Conservation (phyloP, 495 filamentous ascomycete species). For the Lasiosphaeris hirsuta region DNA sequence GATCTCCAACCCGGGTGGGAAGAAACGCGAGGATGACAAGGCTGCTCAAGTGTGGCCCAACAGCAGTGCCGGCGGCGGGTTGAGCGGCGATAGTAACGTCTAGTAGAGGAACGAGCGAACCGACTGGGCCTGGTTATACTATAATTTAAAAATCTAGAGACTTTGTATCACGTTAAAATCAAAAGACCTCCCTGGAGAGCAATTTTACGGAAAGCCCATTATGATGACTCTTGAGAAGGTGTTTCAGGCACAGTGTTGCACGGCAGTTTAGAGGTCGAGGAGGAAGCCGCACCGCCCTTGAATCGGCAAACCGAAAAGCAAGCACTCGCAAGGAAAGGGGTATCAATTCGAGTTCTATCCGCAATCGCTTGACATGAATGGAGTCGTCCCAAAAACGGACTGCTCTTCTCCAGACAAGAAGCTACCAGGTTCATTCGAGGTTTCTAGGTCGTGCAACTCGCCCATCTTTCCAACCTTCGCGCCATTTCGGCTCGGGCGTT, state of each 20-base stretch:
- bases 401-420: background rate
- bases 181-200: too few species aligned
- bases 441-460: background rate
- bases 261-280: too few species aligned
- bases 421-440: background rate
- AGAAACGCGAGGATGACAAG: background rate
- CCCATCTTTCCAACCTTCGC: background rate
- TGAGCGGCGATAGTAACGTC: too few species aligned
- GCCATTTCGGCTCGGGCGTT: background rate
- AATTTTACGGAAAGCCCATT: too few species aligned
- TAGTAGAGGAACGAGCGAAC: too few species aligned
- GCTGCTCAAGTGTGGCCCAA: background rate
- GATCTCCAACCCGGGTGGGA: background rate
- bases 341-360: background rate
- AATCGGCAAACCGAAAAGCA: too few species aligned
- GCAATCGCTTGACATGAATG: background rate
- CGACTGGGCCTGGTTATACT: too few species aligned
- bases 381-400: background rate
- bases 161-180: too few species aligned
- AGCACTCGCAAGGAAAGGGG: background rate
- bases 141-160: too few species aligned
- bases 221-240: background rate
- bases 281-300: too few species aligned
- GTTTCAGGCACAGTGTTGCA: background rate
- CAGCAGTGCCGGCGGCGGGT: too few species aligned